Evolutionary conservation across 1,284 basidiomycete genomes (phyloP), one percentile per base, ranked within the genome.

Genomic region (Cystobasidiaceae sp.): DNA sequence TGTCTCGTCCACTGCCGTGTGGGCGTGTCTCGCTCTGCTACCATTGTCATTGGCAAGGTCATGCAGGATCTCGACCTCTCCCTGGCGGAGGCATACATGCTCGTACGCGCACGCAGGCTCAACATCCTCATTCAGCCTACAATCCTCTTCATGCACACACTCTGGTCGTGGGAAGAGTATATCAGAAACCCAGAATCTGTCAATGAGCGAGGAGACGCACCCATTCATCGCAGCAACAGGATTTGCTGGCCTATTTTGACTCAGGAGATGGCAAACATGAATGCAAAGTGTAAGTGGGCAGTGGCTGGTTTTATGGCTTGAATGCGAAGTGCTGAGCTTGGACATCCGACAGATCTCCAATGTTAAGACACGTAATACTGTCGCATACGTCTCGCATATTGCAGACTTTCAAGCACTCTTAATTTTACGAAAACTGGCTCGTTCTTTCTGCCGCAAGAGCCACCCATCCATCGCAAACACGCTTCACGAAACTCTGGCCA

Each of bases 1-100:
- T 88, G 94, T 49, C 82, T 98, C 52, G 93, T 98, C 8, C 94
- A 98, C 78, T 97, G 94, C 77, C 84, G 93, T 17, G 93, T 97
- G 17, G 94, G 94, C 9, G 94, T 98, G 43, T 90, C 87, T 58
- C 81, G 94, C 64, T 92, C 89, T 74, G 93, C 93, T 19, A 94
- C 91, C 41, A 90, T 97, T 66, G 90, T 90, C 64, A 93, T 98
- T 74, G 94, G 93, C 8, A 97, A 97, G 77, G 88, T 96, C 72
- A 97, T 97, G 93, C 89, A 93, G 74, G 85, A 93, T 74, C 84
- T 93, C n/a, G 81, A 83, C 44, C 80, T 96, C 57, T 86, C 88
- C 44, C 84, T 97, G 59, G 90, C 93, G 69, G 90, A 93, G 73
- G 90, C 92, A 25, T 97, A 97, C 78, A 82, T 97, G 70, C 84